Conservation (phyloP, 306 rosid species). For the Astragalus glycyphyllos region DNA sequence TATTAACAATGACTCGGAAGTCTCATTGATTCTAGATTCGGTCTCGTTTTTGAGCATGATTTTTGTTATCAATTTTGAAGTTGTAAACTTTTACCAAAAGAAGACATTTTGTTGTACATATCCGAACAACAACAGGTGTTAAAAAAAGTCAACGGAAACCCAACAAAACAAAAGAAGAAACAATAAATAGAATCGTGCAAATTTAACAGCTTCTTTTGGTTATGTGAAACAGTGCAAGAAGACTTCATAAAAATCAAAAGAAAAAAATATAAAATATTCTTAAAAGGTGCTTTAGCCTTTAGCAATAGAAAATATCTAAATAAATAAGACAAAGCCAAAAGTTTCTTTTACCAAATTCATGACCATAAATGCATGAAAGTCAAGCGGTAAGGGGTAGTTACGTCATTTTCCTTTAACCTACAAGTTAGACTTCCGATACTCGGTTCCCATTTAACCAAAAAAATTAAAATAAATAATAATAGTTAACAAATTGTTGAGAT, state of each 20-base stretch:
- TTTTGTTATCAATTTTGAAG: no score
- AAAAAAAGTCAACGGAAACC: conserved; percentile 37
- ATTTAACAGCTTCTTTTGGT: conserved; percentile 3
- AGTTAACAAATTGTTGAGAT: conserved; percentile 6
- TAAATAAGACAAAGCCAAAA: conserved; percentile 22
- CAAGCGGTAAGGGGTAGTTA: conserved; percentile 56
- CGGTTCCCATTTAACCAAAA: conserved; percentile 38
- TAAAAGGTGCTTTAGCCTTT: conserved; percentile 11
- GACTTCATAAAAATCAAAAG: conserved; percentile 7
- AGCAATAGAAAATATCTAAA: conserved; percentile 18
- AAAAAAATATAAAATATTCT: conserved; percentile 35
- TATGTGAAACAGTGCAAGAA: conserved; percentile 8
- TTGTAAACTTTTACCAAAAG: no score
- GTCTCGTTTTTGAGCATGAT: no score
- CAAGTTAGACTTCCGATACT: conserved; percentile 51
- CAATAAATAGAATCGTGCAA: neutral
- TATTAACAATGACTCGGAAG: no score
- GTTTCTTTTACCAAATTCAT: neutral
- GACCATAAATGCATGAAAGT: conserved; percentile 45
- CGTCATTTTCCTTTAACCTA: conserved; percentile 51
- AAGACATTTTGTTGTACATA: neutral
- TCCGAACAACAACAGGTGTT: conserved; percentile 17
- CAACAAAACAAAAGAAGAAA: neutral
- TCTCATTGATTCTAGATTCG: no score
- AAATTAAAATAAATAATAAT: no score